These are phyloP conservation scores for Bocquillonia castaneifolia DNA, from an alignment of 441 rosid genomes.

Conservation along the genomic window DNA sequence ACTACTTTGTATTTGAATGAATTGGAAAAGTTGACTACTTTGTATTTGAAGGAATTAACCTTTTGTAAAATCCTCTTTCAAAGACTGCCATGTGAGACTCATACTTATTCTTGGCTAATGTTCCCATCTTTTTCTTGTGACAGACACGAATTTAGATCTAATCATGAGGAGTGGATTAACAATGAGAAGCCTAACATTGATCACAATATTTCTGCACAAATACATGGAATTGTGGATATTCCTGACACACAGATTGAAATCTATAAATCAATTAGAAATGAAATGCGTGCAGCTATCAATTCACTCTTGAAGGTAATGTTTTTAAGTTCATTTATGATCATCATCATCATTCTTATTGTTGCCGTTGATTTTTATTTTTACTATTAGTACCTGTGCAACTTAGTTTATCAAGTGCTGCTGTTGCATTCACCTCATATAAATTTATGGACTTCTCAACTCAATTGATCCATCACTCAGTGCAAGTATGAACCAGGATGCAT, in stretches of 20 bases:
- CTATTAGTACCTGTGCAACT: too few species aligned
- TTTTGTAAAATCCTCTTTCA: too few species aligned
- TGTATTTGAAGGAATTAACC: too few species aligned
- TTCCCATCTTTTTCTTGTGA: conserved; percentile 24
- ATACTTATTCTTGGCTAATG: conserved; percentile 14
- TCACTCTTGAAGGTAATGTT: conserved; percentile 72
- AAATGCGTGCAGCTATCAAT: conserved; percentile 66
- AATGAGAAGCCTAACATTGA: conserved; percentile 63
- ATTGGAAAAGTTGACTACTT: too few species aligned
- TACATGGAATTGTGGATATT: conserved; percentile 42
- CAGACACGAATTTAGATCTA: conserved; percentile 70
- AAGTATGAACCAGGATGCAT: not conserved
- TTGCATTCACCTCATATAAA: too few species aligned
- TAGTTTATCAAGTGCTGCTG: too few species aligned
- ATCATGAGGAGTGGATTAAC: conserved; percentile 72
- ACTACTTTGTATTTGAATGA: too few species aligned
- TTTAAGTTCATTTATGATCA: too few species aligned
- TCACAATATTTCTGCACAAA: conserved; percentile 44
- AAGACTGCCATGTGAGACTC: too few species aligned
- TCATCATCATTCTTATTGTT: not conserved
- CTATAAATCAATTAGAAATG: conserved; percentile 59
- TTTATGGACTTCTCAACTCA: not conserved
- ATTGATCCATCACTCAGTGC: not conserved
- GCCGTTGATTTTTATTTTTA: not conserved
- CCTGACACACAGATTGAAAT: conserved; percentile 53